Evolutionary conservation across 495 filamentous ascomycete species (phyloP).

Genomic region (Jackrogersella multiformis): DNA sequence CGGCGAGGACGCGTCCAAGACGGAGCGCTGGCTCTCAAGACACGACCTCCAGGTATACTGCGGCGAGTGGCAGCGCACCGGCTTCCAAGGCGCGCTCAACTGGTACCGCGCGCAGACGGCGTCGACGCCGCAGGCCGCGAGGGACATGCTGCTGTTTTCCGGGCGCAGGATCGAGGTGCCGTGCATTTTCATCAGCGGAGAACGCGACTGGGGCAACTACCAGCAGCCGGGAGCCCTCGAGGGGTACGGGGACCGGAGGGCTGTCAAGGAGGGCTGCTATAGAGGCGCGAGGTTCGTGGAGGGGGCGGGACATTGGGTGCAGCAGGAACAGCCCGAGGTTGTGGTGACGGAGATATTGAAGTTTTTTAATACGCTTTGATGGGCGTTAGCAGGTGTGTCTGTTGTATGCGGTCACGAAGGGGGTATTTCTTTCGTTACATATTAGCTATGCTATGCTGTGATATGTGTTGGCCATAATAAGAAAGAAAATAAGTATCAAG

Average conservation of each 20-base stretch:
- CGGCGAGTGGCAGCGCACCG: constrained; percentile 68
- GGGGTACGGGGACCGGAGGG: constrained; percentile 62
- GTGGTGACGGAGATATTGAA: constrained; percentile 61
- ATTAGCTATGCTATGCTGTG: too few species aligned
- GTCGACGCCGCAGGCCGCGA: constrained; percentile 49
- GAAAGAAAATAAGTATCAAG: too few species aligned
- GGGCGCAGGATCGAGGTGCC: constrained; percentile 72
- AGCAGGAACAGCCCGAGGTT: constrained; percentile 69
- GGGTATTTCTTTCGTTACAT: too few species aligned
- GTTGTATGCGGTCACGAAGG: background rate
- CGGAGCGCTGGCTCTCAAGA: constrained; percentile 62
- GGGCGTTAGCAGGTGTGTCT: background rate
- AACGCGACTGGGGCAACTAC: constrained; percentile 72
- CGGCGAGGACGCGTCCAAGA: constrained; percentile 51
- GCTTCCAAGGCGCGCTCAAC: constrained; percentile 75
- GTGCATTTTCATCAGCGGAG: constrained; percentile 66
- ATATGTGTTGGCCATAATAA: background rate
- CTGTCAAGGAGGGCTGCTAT: constrained; percentile 53
- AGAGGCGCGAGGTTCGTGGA: constrained; percentile 61
- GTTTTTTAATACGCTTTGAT: constrained; percentile 50
- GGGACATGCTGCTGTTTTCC: constrained; percentile 67
- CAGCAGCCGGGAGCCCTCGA: constrained; percentile 72
- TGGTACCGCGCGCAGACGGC: constrained; percentile 72
- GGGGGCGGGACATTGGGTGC: constrained; percentile 72
- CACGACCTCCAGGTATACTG: constrained; percentile 69